Evolutionary conservation across 1,139 yeast species (phyloP).

Genomic region (Pneumocystis murina): DNA sequence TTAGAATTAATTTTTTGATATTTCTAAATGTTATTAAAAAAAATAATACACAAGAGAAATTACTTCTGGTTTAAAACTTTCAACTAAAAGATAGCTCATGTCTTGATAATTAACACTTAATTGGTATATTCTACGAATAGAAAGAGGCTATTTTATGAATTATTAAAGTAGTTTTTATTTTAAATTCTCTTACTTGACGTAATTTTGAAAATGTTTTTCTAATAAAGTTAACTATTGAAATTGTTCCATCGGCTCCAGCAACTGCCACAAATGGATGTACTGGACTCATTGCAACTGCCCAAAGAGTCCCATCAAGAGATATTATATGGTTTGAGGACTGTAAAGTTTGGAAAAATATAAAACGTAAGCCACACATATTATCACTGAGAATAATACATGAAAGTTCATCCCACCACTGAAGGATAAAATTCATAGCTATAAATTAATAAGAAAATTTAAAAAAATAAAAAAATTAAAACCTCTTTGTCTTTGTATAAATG

Average conservation of each 20-base stretch:
- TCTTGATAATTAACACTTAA: conserved; percentile 2
- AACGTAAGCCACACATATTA: conserved; percentile 4
- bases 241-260: conserved; percentile 4
- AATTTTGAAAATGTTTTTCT: conserved; percentile 3
- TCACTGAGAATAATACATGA: conserved; percentile 5
- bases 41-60: neutral
- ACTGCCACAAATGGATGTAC: conserved; percentile 6
- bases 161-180: neutral
- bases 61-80: conserved; percentile 3
- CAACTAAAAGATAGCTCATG: neutral
- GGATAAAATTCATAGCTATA: conserved; percentile 2
- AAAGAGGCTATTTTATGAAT: conserved; percentile 1
- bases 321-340: conserved; percentile 3
- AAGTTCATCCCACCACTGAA: conserved; percentile 7
- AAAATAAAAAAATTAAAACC: neutral
- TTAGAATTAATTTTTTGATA: conserved; percentile 1
- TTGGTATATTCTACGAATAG: conserved; percentile 3
- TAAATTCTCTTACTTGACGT: neutral
- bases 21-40: neutral
- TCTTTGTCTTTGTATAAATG: conserved; percentile 5
- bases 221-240: conserved; percentile 2
- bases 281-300: conserved; percentile 5
- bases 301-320: conserved; percentile 5
- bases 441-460: neutral
- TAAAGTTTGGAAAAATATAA: conserved; percentile 1